Percentiles rank a stretch among this genome's conserved stretches.
Conservation (phyloP, 129 eudicot species). For the Solidago caesia region DNA sequence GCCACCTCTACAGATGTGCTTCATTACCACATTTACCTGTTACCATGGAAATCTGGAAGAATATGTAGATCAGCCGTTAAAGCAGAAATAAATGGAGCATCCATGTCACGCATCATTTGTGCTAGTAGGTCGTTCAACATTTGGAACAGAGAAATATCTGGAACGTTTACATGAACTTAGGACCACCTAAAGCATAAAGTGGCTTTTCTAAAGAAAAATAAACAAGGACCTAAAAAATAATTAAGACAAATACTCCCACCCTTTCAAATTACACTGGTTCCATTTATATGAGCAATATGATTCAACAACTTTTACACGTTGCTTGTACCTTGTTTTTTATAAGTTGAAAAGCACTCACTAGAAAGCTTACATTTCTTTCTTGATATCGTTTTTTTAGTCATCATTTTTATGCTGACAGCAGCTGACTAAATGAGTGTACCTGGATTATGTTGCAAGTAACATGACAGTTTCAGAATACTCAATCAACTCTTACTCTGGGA, state of each 20-base stretch:
- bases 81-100: constrained; percentile 73
- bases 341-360: not conserved
- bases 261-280: not conserved
- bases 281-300: not conserved
- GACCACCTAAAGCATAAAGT: constrained; percentile 5
- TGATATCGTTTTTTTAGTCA: not conserved
- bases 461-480: constrained; percentile 6
- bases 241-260: not conserved
- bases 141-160: constrained; percentile 78
- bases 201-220: not conserved
- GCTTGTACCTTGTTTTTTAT: not conserved
- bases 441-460: not conserved
- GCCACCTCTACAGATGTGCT: constrained; percentile 12
- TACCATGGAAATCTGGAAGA: constrained; percentile 98
- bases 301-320: not conserved
- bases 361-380: not conserved
- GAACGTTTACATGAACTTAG: constrained; percentile 5
- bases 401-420: not conserved
- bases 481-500: constrained; percentile 61
- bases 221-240: not conserved
- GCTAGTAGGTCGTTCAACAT: constrained; percentile 74
- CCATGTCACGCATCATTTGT: constrained; percentile 50
- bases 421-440: not conserved
- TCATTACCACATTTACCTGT: constrained; percentile 55
- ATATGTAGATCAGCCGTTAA: constrained; percentile 79